These are phyloP conservation scores for Astrephomene gubernaculifera DNA, from an alignment of 139 green algal species.

Conservation along the genomic window DNA sequence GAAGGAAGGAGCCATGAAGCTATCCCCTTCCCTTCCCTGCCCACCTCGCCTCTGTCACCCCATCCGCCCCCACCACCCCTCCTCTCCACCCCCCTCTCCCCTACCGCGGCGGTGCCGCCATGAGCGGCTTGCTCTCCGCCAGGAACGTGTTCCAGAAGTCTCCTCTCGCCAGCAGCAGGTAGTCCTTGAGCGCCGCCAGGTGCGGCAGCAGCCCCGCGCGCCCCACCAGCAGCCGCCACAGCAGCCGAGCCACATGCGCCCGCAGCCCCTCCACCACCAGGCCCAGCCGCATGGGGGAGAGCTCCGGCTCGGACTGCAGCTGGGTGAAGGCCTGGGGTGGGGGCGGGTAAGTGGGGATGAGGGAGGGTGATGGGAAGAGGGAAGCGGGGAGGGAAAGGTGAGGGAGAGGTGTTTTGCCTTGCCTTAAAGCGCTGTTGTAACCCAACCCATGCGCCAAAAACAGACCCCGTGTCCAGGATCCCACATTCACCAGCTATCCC, in stretches of 20 bases:
- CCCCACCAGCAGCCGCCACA: constrained; percentile 86
- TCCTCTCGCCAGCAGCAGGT: constrained; percentile 79
- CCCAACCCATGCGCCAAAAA: too few species aligned
- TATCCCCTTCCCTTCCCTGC: not conserved
- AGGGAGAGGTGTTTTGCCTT: too few species aligned
- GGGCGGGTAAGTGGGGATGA: not conserved
- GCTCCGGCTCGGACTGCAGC: constrained; percentile 31
- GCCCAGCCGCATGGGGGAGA: constrained; percentile 2
- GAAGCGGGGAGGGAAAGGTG: not conserved
- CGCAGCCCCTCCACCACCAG: constrained; percentile 29
- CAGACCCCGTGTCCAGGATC: too few species aligned
- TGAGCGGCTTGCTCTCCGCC: constrained; percentile 70
- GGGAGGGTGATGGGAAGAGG: not conserved
- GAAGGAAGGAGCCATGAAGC: constrained; percentile 14
- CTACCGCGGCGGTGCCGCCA: constrained; percentile 64
- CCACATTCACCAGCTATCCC: too few species aligned
- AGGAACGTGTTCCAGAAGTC: constrained; percentile 91
- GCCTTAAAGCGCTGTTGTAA: too few species aligned
- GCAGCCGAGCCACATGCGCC: constrained; percentile 69
- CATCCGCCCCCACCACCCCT: constrained; percentile 50
- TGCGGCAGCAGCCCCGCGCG: constrained; percentile 76
- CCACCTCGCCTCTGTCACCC: not conserved
- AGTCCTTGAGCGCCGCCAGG: constrained; percentile 82
- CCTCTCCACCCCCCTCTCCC: constrained; percentile 41
- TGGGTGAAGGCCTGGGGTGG: constrained; percentile 23